Evolutionary conservation across 2,329 filamentous ascomycete genomes (phyloP), one percentile per base, ranked within the genome.

Genomic region (Phyllosticta citriasiana): DNA sequence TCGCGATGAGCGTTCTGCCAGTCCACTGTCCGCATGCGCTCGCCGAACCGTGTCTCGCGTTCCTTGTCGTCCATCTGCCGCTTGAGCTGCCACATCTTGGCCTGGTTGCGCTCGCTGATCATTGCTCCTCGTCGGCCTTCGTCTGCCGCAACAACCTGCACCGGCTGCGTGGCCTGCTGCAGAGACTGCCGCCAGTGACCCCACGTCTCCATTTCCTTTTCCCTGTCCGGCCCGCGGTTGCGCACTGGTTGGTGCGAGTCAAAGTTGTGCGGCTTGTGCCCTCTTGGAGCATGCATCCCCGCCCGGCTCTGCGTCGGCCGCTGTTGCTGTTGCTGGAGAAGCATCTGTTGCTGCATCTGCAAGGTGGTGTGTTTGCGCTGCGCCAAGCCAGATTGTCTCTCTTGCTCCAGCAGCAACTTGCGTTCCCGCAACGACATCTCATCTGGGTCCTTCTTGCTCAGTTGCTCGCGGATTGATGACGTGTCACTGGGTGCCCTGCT

Each of bases 1-100:
- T 92, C 87, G 22, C 88, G 82, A 72, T 97, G 92, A 24, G 86
- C 81, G 54, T 89, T 87, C 57, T 88, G 78, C 78, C 96, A 82
- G 65, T 88, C 84, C 0, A 87, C 86, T 16, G 83, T 85, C 59
- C 89, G 81, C 88, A 95, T 94, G 65, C 84, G 81, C 71, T 87
- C 84, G 65, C 91, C 88, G 67, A 91, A 85, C 47, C 80, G 80
- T 57, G 82, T 82, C 14, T 89, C 84, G 5, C 80, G 78, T 59
- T 82, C 78, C 64, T 84, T 80, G 65, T 81, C 82, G 56, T 82
- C 83, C 52, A 78, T 75, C 60, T 80, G 79, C 66, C 85, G 82
- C 67, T 81, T 47, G 40, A 47, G 77, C 70, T 87, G 82, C 58
- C 80, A 80, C 57, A 80, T 79, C 68, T 83, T 79, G 58, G 84